Evolutionary conservation across 441 rosid species (phyloP).

Genomic region (Melastoma candidum): DNA sequence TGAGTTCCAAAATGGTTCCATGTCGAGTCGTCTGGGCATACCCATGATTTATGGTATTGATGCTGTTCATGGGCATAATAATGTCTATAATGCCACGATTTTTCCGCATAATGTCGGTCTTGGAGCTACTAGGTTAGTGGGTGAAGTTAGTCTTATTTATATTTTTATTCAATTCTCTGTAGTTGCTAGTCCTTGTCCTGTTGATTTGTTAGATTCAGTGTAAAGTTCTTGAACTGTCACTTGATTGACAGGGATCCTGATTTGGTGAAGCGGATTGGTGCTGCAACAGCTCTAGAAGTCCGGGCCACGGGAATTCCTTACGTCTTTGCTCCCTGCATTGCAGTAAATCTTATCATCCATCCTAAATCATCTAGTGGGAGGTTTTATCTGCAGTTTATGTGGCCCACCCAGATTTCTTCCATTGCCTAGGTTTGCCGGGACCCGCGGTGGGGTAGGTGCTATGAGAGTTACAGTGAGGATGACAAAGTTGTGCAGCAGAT

Average conservation of each 20-base stretch:
- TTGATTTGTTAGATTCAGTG: constrained; percentile 1
- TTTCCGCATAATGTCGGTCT: constrained; percentile 18
- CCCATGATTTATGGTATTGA: constrained; percentile 18
- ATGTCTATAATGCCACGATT: constrained; percentile 16
- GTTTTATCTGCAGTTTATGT: no score
- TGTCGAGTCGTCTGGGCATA: constrained; percentile 17
- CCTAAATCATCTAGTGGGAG: no score
- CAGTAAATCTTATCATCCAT: constrained; percentile 22
- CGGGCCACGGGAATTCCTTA: constrained; percentile 72
- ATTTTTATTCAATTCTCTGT: constrained; percentile 1
- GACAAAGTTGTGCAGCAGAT: constrained; percentile 47
- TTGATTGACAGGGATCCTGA: constrained; percentile 43
- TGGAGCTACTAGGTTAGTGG: constrained; percentile 14
- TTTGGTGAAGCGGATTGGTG: constrained; percentile 58
- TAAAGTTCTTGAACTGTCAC: not conserved
- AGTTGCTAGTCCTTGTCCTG: not conserved
- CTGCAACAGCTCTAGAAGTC: constrained; percentile 63
- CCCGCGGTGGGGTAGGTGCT: constrained; percentile 75
- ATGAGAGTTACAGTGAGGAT: constrained; percentile 63
- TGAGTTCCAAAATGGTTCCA: constrained; percentile 11
- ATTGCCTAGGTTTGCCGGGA: constrained; percentile 52
- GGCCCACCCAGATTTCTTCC: constrained; percentile 11
- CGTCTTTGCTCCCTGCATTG: constrained; percentile 67
- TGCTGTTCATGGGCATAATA: constrained; percentile 19
- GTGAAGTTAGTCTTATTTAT: not conserved